Evolutionary conservation across 805 yeast genomes (phyloP), one percentile per base, ranked within the genome.

Genomic region (Monosporozyma siamensis): DNA sequence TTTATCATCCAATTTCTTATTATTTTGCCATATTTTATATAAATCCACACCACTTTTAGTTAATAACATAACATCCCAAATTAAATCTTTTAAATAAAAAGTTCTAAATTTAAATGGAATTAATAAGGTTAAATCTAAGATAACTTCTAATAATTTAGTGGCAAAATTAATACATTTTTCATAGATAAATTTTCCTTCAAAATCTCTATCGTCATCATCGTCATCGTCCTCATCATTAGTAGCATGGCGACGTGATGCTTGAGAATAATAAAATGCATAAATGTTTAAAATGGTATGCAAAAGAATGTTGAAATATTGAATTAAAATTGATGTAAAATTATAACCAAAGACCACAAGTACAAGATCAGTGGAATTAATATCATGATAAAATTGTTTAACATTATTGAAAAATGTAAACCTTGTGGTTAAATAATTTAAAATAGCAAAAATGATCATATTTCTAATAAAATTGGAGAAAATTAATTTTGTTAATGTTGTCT

Each of bases 331-430:
- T 3, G 82, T 80, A 54, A 81, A 80, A 53, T 85, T 92, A 57
- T 85, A 80, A 1, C 88, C 89, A 58, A 85, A 80, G 41, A 81
- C 69, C 32, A 83, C 64, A 77, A 3, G 76, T 70, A 37, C 77
- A 73, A 15, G 11, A 36, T 36, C 18, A 12, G 25, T 17, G 14
- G 6, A 21, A 7, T 45, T 45, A 20, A 41, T 63, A 29, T 72
- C 71, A 42, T 68, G 69, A 48, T 45, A 46, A 29, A 42, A 64
- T 29, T 72, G 72, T 42, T 67, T 69, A 48, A 26, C 17, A n/a
- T 18, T 27, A 20, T 38, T n/a, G 17, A 38, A 38, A 18, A 34
- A 40, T 18, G 25, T 23, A 11, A 7, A 14, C 23, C 20, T 41
- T 5, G 39, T n/a, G n/a, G 32, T 11, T 12, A 25, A 54, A 47